Evolutionary conservation across 495 filamentous ascomycete species (phyloP), one percentile per base, ranked within the genome.

Genomic region (Lasiosphaeriaceae sp.): DNA sequence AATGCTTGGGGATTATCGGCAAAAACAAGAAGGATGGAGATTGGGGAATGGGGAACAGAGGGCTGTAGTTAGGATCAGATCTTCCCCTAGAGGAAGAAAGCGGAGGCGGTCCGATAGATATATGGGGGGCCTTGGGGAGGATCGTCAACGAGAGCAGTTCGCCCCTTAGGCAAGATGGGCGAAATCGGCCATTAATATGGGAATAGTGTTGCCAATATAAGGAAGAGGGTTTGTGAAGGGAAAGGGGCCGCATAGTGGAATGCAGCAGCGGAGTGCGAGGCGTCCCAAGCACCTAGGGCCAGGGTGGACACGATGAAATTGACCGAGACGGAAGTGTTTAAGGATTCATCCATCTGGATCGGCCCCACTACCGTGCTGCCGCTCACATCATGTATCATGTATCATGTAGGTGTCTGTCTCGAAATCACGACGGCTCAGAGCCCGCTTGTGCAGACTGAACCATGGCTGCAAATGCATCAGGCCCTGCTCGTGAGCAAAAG

Each of bases 151-250:
- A 29, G 16, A 21, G 16, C n/a, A 16, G 53, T 31, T 29, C 29
- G 21, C 21, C 55, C 53, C 57, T 66, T 54, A 54, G 60, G 59
- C 56, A 62, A 24, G 55, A 65, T 54, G 47, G 61, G 59, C 60
- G 54, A 50, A 20, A 53, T 11, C 43, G 24, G n/a, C 35, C 48
- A 59, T 54, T 50, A 54, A 60, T 50, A 45, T 37, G 55, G 58
- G 35, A 55, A 68, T 67, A 60, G 56, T 48, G 20, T 39, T 50
- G 21, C 39, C 62, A 60, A 62, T 67, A 68, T 70, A 57, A 63
- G n/a, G n/a, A n/a, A n/a, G 54, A 62, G 66, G 56, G 55, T n/a
- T 31, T 7, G 50, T 34, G 46, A 51, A 45, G 43, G 51, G 50
- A 50, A 29, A 63, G 51, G 52, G 48, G 55, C 56, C 61, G 52